A percentile compares a stretch with the other conserved stretches of the same genome.
Conservation (phyloP, 805 yeast species). For the Zygotorulaspora florentina region DNA sequence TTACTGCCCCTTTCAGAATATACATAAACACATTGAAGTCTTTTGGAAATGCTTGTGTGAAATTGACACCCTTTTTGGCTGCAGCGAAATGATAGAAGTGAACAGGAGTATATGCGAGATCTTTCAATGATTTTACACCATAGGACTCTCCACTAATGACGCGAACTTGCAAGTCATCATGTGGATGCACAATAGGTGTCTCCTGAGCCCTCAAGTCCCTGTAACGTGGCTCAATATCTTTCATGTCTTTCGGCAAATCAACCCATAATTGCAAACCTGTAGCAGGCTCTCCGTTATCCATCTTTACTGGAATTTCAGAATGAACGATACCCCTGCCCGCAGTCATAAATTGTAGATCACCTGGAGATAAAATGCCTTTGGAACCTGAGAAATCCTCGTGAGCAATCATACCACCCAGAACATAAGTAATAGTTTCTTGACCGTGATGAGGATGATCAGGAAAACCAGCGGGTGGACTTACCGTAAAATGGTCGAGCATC, state of each 20-base stretch:
- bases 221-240: conserved; percentile 66
- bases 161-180: conserved; percentile 54
- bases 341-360: conserved; percentile 91
- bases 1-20: conserved; percentile 56
- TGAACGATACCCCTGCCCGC: conserved; percentile 87
- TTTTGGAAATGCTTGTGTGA: conserved; percentile 54
- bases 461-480: conserved; percentile 63
- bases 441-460: conserved; percentile 85
- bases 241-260: conserved; percentile 63
- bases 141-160: conserved; percentile 76
- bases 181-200: conserved; percentile 63
- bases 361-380: conserved; percentile 70
- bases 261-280: conserved; percentile 87
- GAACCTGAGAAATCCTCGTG: conserved; percentile 87
- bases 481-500: conserved; percentile 74
- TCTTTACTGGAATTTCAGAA: conserved; percentile 74
- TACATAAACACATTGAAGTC: conserved; percentile 69
- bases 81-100: conserved; percentile 64
- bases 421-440: conserved; percentile 71
- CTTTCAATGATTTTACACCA: conserved; percentile 69
- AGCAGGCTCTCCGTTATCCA: conserved; percentile 45
- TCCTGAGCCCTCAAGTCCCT: conserved; percentile 68
- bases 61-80: conserved; percentile 56
- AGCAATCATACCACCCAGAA: conserved; percentile 62
- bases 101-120: conserved; percentile 78